Conservation (phyloP, 73 alveolate species). For the Symbiodinium pilosum region DNA sequence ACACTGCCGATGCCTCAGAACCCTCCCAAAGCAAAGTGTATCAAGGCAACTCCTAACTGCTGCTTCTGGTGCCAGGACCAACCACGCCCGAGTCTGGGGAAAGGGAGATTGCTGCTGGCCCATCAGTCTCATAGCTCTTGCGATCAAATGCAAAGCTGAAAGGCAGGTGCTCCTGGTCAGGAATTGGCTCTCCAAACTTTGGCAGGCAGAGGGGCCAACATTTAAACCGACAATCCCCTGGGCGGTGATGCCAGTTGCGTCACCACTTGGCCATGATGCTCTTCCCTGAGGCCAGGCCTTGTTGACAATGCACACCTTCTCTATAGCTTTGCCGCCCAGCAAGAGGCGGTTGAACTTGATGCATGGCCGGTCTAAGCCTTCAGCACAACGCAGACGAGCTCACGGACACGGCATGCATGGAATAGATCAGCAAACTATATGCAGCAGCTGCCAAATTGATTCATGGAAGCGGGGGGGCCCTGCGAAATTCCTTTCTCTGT, state of each 20-base stretch:
- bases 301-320: slow-evolving; percentile 98
- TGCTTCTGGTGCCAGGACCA: slow-evolving; percentile 97
- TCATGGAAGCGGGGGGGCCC: no score
- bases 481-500: no score
- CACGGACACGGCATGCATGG: no score
- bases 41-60: slow-evolving; percentile 17
- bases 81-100: slow-evolving; percentile 99
- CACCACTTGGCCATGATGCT: background rate
- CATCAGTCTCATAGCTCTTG: slow-evolving; percentile 97
- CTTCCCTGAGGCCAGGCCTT: background rate
- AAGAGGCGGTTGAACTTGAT: slow-evolving; percentile 99
- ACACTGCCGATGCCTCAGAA: no score
- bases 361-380: slow-evolving; percentile 99
- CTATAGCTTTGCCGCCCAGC: slow-evolving; percentile 99
- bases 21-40: background rate
- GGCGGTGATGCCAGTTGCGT: background rate
- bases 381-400: background rate
- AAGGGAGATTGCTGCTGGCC: slow-evolving; percentile 98
- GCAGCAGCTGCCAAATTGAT: no score
- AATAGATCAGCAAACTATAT: no score
- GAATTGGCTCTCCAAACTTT: no score
- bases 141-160: slow-evolving; percentile 98
- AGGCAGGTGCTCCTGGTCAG: slow-evolving; percentile 98
- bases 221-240: no score
- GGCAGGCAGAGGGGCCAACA: no score